Evolutionary conservation across 192 early-diverging fungal genomes (phyloP).

Genomic region (Spizellomyces punctatus): DNA sequence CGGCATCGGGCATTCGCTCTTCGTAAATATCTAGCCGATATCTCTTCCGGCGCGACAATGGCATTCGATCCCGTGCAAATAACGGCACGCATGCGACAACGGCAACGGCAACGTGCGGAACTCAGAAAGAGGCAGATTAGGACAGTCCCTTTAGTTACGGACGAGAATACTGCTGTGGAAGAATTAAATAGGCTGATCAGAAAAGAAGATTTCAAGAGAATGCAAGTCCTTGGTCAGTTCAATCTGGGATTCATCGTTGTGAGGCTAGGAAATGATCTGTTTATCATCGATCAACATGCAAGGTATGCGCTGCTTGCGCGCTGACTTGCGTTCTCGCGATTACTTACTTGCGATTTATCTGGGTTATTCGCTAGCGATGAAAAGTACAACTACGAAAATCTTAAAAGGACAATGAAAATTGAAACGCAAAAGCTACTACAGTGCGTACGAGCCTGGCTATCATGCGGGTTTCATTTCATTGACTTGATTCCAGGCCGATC

Average conservation of each 20-base stretch:
- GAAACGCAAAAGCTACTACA: slow-evolving; percentile 52
- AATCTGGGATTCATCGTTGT: slow-evolving; percentile 95
- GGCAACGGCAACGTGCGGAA: no score
- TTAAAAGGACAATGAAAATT: slow-evolving; percentile 49
- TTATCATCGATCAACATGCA: slow-evolving; percentile 98
- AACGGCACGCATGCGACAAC: no score
- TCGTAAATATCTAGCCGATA: slow-evolving; percentile 1
- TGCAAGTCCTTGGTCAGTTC: slow-evolving; percentile 94
- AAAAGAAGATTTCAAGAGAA: slow-evolving; percentile 71
- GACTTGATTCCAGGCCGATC: slow-evolving; percentile 55
- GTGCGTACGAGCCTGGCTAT: slow-evolving; percentile 35
- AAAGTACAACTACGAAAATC: slow-evolving; percentile 92
- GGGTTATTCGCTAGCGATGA: slow-evolving; percentile 65
- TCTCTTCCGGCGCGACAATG: no score
- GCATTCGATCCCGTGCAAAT: no score
- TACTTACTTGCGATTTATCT: no score
- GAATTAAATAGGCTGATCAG: slow-evolving; percentile 15
- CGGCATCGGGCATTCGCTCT: background rate
- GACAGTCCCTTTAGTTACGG: background rate
- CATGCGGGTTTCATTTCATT: slow-evolving; percentile 1
- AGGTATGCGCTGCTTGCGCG: slow-evolving; percentile 37
- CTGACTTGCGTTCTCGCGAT: background rate
- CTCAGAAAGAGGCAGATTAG: no score
- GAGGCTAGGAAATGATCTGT: slow-evolving; percentile 69
- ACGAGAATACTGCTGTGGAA: slow-evolving; percentile 7